A percentile compares a stretch with the other conserved stretches of the same genome.
phyloP scores from a whole-genome alignment of 2,329 filamentous ascomycete species.

The Nannizzia gypsea region DNA sequence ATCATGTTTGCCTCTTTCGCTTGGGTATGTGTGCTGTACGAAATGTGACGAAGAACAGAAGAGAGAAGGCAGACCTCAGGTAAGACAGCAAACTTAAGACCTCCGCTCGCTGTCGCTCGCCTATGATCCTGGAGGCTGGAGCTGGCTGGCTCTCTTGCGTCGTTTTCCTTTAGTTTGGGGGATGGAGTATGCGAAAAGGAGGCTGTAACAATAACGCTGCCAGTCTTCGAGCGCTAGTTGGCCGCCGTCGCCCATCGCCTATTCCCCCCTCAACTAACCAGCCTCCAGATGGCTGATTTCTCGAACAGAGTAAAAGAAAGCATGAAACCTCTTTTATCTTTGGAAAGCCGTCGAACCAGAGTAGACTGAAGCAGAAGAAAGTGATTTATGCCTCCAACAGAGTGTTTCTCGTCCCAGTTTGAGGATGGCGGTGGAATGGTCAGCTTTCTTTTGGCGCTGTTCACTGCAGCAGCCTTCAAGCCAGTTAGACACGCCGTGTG shows the following conservation, averaged over 20 bases:
- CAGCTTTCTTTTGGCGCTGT: background rate
- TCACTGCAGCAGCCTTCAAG: background rate
- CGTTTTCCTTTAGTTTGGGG: background rate
- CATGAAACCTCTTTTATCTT: background rate
- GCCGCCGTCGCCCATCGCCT: background rate
- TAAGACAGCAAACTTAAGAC: conserved; percentile 5
- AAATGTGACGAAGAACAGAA: background rate
- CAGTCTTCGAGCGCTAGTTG: background rate
- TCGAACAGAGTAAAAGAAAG: background rate
- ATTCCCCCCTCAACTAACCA: background rate
- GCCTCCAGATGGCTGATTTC: background rate
- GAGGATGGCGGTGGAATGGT: background rate
- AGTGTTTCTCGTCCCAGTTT: background rate
- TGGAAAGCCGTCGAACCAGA: background rate
- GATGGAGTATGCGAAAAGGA: background rate
- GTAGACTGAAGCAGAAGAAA: background rate
- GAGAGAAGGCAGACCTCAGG: background rate
- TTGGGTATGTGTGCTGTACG: background rate
- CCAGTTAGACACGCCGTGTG: background rate
- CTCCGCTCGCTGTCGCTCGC: background rate
- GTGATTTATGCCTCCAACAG: background rate
- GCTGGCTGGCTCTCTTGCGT: background rate
- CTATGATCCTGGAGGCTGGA: background rate
- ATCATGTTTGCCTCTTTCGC: conserved; percentile 1
- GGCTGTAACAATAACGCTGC: background rate